Base-by-base conservation (phyloP, 495 filamentous ascomycete species). In the Penicillium subrubescens region DNA sequence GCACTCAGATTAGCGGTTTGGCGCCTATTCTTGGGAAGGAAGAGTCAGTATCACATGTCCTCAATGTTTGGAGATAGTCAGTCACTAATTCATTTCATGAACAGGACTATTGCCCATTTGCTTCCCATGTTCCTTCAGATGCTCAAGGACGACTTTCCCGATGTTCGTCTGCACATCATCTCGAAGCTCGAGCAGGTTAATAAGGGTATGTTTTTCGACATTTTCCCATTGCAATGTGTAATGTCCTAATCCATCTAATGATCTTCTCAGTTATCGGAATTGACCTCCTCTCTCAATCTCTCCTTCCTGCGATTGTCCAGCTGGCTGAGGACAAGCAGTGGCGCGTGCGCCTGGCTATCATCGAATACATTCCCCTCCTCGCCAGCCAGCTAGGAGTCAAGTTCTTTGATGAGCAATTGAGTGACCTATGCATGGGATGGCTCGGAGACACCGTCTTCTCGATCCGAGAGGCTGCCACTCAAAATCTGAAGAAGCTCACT, bases 291-390 rank as follows among this genome's bases (percentile, higher is more conserved):
- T 97, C 96, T 37, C 93, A 97, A 74, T 97, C 93, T 33, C 90
- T 99, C 41, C 90, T 99, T 37, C 95, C 95, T 5, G 95, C 95
- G n/a, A 99, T 99, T 70, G 93, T 97, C 44, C 93, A 97, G 71
- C 85, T 99, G 64, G 95, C 95, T 60, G 95, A 98, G 77, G 95
- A 99, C 77, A 99, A 99, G 85, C 94, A 99, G 83, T 99, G 95
- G 95, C 91, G 95, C 71, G 95, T 99, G 63, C 91, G 95, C 57
- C 84, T 99, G 57, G 95, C 95, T 53, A 99, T 99, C 71, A 99
- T 99, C 73, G 94, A 98, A 85, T 97, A 99, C 79, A 97, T 99
- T 72, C 95, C 95, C 27, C 85, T 99, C 51, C 89, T 99, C 43
- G 96, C 96, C 51, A 93, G 92, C 69, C 95, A 99, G 73, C 84